These are phyloP conservation scores for Alternaria sp. DNA, from an alignment of 2,329 filamentous ascomycete species.

Conservation along the genomic window DNA sequence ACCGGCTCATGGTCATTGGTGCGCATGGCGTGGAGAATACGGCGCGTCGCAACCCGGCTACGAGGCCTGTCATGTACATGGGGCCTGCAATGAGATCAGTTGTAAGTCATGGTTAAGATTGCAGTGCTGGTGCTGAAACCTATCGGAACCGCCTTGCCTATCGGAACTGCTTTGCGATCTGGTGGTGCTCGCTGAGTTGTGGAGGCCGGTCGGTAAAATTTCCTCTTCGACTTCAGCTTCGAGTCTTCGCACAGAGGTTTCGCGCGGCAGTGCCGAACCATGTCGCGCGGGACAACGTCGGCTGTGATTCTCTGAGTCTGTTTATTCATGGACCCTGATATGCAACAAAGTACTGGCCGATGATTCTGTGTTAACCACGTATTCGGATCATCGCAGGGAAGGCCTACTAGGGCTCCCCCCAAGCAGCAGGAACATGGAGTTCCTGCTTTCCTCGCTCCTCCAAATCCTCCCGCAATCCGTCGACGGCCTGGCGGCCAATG, in stretches of 20 bases:
- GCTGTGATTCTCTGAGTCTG: neutral
- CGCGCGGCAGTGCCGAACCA: conserved; percentile 15
- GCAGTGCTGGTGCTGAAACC: conserved; percentile 6
- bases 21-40: conserved; percentile 15
- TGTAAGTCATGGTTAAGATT: conserved; percentile 12
- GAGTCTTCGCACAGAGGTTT: conserved; percentile 2
- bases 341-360: conserved; percentile 5
- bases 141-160: conserved; percentile 1
- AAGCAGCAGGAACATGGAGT: conserved; percentile 19
- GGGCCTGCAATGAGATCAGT: neutral
- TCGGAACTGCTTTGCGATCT: neutral
- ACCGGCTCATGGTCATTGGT: conserved; percentile 10
- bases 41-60: conserved; percentile 2
- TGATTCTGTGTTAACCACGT: conserved; percentile 15
- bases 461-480: conserved; percentile 24
- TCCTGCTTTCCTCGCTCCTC: conserved; percentile 19
- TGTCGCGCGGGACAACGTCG: conserved; percentile 15
- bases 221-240: neutral
- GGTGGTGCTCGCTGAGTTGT: conserved; percentile 4
- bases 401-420: conserved; percentile 12
- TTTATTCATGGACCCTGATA: conserved; percentile 11
- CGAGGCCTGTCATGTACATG: conserved; percentile 1
- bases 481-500: conserved; percentile 7
- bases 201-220: conserved; percentile 3
- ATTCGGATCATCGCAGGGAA: conserved; percentile 11